Evolutionary conservation across 1,284 basidiomycete genomes (phyloP).

Genomic region (Marasmius oreades): DNA sequence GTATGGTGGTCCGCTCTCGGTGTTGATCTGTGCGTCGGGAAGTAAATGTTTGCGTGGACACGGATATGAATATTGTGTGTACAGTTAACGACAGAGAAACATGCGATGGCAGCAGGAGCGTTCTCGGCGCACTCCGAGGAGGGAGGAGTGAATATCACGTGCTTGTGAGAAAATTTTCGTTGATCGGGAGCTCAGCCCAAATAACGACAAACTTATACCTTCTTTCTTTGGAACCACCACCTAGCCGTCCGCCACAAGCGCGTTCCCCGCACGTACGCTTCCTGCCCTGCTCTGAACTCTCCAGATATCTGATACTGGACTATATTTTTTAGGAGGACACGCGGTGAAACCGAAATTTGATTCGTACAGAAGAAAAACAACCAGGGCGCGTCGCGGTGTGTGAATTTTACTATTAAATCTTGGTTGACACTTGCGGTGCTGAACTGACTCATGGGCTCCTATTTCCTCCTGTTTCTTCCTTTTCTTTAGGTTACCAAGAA

Average conservation of each 20-base stretch:
- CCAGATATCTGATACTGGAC: not conserved
- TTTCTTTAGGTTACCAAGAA: too few species aligned
- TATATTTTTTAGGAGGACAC: not conserved
- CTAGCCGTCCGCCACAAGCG: not conserved
- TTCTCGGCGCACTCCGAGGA: too few species aligned
- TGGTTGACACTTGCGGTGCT: not conserved
- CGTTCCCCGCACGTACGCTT: not conserved
- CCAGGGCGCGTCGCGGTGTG: not conserved
- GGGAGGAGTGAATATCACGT: too few species aligned
- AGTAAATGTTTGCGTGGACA: too few species aligned
- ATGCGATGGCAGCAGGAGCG: too few species aligned
- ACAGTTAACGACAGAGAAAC: too few species aligned
- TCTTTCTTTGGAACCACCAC: conserved; percentile 8
- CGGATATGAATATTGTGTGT: too few species aligned
- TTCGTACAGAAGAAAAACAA: not conserved
- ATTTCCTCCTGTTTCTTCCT: not conserved
- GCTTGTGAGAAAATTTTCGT: not conserved
- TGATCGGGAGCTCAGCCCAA: not conserved
- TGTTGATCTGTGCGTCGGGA: too few species aligned
- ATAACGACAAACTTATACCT: not conserved
- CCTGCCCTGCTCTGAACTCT: not conserved
- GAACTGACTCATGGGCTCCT: not conserved
- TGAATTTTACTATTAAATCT: not conserved
- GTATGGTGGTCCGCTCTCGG: too few species aligned
- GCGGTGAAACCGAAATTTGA: not conserved